A percentile compares a stretch with the other conserved stretches of the same genome.
phyloP scores from a whole-genome alignment of 306 rosid genomes.

The Prunus davidiana region DNA sequence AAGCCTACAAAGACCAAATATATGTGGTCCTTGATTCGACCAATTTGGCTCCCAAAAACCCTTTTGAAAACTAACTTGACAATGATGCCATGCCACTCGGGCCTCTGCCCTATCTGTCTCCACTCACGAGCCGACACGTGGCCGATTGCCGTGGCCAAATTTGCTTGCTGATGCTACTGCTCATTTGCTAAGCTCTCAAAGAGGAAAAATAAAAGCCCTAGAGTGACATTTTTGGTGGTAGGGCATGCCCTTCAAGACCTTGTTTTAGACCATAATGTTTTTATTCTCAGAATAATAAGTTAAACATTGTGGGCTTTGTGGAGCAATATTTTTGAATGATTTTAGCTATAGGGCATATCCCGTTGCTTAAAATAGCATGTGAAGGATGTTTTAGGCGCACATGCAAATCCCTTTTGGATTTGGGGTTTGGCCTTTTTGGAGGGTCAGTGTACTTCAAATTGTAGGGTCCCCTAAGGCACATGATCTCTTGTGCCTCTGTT shows the following conservation, averaged over 20 bases:
- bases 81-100: conserved; percentile 24
- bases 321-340: not conserved
- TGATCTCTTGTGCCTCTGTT: conserved; percentile 23
- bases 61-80: conserved; percentile 19
- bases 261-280: conserved; percentile 28
- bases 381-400: conserved; percentile 40
- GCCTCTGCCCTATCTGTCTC: conserved; percentile 9
- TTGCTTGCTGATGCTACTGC: conserved; percentile 15
- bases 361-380: conserved; percentile 29
- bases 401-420: conserved; percentile 41
- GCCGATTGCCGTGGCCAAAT: conserved; percentile 27
- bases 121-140: conserved; percentile 27
- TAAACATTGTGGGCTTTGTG: not conserved
- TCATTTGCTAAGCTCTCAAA: conserved; percentile 16
- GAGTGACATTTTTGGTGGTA: not conserved
- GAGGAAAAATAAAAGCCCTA: conserved; percentile 18
- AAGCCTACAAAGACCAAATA: conserved; percentile 3
- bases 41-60: conserved; percentile 19
- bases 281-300: not conserved
- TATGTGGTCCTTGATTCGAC: conserved; percentile 35
- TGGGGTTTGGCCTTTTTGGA: conserved; percentile 9
- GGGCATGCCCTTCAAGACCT: conserved; percentile 22
- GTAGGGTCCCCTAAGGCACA: conserved; percentile 61
- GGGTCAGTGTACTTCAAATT: conserved; percentile 47
- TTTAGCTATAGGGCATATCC: not conserved